Evolutionary conservation across 1,284 basidiomycete species (phyloP), one percentile per base, ranked within the genome.

Genomic region (Rhodofomes roseus): DNA sequence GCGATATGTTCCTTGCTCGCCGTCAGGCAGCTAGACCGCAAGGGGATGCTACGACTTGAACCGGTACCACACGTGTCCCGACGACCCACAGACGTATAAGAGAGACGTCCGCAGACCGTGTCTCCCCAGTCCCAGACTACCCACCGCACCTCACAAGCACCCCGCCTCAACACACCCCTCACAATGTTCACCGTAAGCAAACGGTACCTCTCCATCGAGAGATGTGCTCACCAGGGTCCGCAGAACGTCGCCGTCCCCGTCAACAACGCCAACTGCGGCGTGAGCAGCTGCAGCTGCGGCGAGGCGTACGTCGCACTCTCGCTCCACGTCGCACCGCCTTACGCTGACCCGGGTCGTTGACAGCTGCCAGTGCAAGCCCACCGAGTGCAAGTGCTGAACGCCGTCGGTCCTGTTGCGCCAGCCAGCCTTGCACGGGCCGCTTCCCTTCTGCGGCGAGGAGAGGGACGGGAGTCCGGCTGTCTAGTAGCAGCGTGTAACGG

Each of bases 311-410:
- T 74, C 14, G 29, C 36, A 37, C 46, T 39, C 20, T 20, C 2
- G 18, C n/a, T 39, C 31, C 11, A 5, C 22, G 40, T 29, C 1
- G 54, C 0, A 9, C 14, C 6, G 3, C 2, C 27, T 12, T 34
- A 34, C 29, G 39, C 60, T 64, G n/a, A 61, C 44, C n/a, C n/a
- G n/a, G n/a, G n/a, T 54, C 43, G n/a, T 2, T 27, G 59, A 16
- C 61, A 86, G 84, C 60, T 87, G 83, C 74, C 60, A 63, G 48
- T 85, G 84, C 80, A 80, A 82, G 76, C 68, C 80, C 55, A 79
- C 78, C 59, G 79, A 81, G 65, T 86, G 84, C 84, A 85, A 84
- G 74, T 86, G 83, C 77, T 84, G n/a, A n/a, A n/a, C n/a, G n/a
- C n/a, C n/a, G 71, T n/a, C n/a, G n/a, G n/a, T n/a, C n/a, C n/a